Conservation (phyloP, 176 grass and related monocot species). For the Cymbopogon citratus region DNA sequence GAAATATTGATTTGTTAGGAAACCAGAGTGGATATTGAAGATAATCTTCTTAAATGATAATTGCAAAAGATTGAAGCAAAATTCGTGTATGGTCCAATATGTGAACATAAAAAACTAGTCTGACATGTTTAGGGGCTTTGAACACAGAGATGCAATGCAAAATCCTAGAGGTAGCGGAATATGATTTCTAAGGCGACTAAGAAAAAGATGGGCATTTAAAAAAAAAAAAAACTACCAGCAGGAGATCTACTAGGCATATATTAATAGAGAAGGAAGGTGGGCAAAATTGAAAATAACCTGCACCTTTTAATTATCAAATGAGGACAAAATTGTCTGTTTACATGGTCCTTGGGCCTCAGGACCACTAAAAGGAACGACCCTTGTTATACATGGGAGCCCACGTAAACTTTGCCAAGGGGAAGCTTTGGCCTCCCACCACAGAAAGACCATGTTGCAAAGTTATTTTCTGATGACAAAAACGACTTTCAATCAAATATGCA, state of each 20-base stretch:
- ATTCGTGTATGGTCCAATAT: background rate
- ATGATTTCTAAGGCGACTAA: background rate
- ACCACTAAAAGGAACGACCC: background rate
- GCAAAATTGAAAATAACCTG: background rate
- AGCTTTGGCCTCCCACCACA: background rate
- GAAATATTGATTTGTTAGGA: slow-evolving; percentile 1
- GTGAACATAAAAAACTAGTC: background rate
- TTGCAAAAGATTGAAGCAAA: background rate
- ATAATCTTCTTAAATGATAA: background rate
- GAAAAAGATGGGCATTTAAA: background rate
- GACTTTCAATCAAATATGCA: background rate
- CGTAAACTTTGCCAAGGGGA: background rate
- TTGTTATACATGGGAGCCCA: background rate
- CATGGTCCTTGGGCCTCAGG: background rate
- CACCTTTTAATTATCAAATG: background rate
- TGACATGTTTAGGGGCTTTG: background rate
- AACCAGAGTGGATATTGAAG: background rate
- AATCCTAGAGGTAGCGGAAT: background rate
- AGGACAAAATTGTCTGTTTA: background rate
- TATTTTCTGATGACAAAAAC: background rate
- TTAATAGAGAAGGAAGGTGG: background rate
- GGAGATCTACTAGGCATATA: too few relatives aligned
- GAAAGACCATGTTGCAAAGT: background rate
- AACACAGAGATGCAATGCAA: background rate
- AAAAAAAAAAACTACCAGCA: too few relatives aligned